phyloP scores from a whole-genome alignment of 768 basidiomycete species.

The Baorangia bicolor region DNA sequence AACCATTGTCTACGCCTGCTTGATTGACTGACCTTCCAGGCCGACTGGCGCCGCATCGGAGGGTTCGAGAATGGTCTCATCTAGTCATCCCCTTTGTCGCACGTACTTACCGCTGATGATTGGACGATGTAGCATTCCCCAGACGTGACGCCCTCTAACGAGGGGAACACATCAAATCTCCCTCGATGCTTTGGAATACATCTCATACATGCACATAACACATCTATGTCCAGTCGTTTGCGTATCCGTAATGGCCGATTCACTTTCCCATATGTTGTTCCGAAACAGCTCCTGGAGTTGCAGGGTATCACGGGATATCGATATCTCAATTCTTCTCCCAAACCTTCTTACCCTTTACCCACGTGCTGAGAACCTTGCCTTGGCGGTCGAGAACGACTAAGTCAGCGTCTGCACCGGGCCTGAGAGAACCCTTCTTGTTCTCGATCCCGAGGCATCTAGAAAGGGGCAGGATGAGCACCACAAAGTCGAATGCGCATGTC shows the following conservation, averaged over 20 bases:
- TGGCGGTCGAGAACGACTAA: conserved; percentile 70
- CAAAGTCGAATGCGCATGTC: background rate
- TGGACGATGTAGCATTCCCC: background rate
- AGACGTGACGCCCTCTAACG: background rate
- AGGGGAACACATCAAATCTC: background rate
- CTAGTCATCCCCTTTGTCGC: background rate
- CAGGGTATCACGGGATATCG: background rate
- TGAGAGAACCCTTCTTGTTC: conserved; percentile 75
- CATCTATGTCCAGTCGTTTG: background rate
- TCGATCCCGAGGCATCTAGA: conserved; percentile 74
- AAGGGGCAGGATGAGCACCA: background rate
- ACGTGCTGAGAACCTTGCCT: conserved; percentile 67
- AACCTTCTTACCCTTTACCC: conserved; percentile 74
- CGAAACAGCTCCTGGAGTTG: background rate
- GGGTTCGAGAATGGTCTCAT: background rate
- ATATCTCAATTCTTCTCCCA: conserved; percentile 46
- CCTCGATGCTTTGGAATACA: background rate
- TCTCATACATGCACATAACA: background rate
- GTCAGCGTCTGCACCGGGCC: conserved; percentile 85
- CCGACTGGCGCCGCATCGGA: too few species aligned
- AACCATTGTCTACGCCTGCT: background rate
- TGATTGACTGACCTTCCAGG: background rate
- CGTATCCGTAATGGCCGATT: background rate
- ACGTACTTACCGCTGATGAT: background rate
- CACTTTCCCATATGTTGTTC: background rate